Percentiles rank a stretch among this genome's conserved stretches.
Conservation (phyloP, 805 yeast species). For the Starmerella powellii region DNA sequence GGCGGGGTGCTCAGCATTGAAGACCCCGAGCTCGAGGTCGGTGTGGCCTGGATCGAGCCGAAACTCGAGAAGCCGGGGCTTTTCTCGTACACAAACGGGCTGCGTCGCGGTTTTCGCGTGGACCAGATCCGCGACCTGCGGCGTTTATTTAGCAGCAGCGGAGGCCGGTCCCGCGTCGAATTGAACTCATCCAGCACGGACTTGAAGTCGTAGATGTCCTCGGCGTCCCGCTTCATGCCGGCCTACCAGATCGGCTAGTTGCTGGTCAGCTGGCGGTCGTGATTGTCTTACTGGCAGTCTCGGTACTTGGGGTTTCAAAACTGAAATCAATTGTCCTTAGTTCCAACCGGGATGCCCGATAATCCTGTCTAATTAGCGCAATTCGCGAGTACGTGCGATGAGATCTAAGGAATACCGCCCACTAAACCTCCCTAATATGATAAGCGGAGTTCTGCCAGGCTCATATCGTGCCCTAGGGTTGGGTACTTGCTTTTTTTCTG, state of each 20-base stretch:
- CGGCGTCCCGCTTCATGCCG: neutral
- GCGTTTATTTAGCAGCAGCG: neutral
- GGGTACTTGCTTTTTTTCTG: too few species aligned
- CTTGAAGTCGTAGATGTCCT: slow-evolving; percentile 4
- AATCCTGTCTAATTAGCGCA: neutral
- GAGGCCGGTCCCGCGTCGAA: neutral
- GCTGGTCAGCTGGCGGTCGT: too few species aligned
- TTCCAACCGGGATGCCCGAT: neutral
- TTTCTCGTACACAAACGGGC: slow-evolving; percentile 1
- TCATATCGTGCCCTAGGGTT: too few species aligned
- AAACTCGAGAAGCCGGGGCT: too few species aligned
- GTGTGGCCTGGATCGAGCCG: neutral
- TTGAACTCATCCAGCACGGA: slow-evolving; percentile 8
- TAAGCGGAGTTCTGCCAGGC: too few species aligned
- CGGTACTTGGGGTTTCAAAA: too few species aligned
- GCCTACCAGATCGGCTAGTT: too few species aligned
- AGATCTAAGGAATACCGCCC: too few species aligned
- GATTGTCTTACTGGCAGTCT: too few species aligned
- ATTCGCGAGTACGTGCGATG: too few species aligned
- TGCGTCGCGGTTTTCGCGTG: neutral
- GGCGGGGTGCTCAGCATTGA: neutral
- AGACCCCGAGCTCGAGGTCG: neutral
- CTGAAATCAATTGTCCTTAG: neutral
- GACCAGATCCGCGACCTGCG: neutral
- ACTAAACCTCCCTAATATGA: too few species aligned